A percentile compares a stretch with the other conserved stretches of the same genome.
Evolutionary conservation across 1,284 basidiomycete genomes (phyloP).

Genomic region (Sanguinoderma infundibulare): DNA sequence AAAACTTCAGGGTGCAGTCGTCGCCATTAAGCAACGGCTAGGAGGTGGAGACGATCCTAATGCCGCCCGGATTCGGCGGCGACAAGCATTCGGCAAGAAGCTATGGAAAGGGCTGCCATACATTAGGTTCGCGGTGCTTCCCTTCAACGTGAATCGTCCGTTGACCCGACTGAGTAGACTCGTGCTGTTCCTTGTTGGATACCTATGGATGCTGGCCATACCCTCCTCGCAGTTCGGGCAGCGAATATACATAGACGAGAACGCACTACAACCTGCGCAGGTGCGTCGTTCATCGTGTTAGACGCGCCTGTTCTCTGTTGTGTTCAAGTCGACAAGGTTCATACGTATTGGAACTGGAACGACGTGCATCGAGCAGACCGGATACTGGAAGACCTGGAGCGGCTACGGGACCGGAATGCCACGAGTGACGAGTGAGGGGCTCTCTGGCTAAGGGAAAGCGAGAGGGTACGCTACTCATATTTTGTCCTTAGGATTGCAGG

Average conservation of each 20-base stretch:
- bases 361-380: constrained; percentile 85
- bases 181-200: constrained; percentile 63
- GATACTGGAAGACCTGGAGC: constrained; percentile 74
- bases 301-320: neutral
- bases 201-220: constrained; percentile 76
- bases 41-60: constrained; percentile 33
- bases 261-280: constrained; percentile 90
- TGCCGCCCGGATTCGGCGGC: constrained; percentile 44
- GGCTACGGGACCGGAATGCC: constrained; percentile 63
- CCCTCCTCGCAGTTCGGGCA: constrained; percentile 70
- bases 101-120: constrained; percentile 23
- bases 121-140: constrained; percentile 7
- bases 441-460: neutral
- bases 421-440: constrained; percentile 74
- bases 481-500: constrained; percentile 55
- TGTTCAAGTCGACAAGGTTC: constrained; percentile 58
- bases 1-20: neutral
- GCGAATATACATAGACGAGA: constrained; percentile 87
- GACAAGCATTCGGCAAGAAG: constrained; percentile 37
- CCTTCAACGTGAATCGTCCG: too few species aligned
- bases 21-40: constrained; percentile 5
- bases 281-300: constrained; percentile 45
- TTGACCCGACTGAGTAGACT: constrained; percentile 41
- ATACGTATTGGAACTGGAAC: constrained; percentile 86
- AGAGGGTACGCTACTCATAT: neutral